Base-by-base conservation (phyloP, 257 asterid genomes). In the Capsicum chinense region DNA sequence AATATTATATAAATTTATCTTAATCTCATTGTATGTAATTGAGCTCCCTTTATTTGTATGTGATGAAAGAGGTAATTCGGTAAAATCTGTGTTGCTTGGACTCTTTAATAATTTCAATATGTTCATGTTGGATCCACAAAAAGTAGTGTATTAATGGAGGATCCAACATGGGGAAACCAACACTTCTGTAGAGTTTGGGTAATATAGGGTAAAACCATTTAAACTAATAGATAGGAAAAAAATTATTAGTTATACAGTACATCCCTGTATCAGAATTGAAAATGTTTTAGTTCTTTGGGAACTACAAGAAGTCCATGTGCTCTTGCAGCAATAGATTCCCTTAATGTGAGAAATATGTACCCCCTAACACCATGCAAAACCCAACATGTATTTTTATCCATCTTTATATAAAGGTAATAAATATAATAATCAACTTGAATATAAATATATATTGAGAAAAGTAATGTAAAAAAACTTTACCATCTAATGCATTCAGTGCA, bases 271-370 rank as follows among this genome's bases (percentile, higher is more conserved):
- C 39, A 5, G 39, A 47, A 11, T 47, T 58, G 5, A n/a, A 47
- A 47, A n/a, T 71, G 37, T 37, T 5, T 71, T n/a, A 71, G n/a
- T n/a, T 47, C n/a, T 71, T 71, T 19, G 11, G 33, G n/a, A 73
- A 26, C 58, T 76, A 76, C 26, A 26, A 52, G 26, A 76, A 54
- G 52, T 21, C n/a, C n/a, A 74, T 21, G 42, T 74, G 14, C 37
- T 74, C 80, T 74, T 3, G 44, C 60, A 74, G 80, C 60, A 74
- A 74, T 50, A 12, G 17, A 44, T 70, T 2, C 57, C 79, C 17
- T n/a, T 47, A 48, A 5, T 13, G 50, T 6, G 13, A 48, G 6
- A 13, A 19, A 7, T 50, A 1, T 6, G 10, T 19, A 19, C 19
- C 80, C 80, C 19, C 19, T 13, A 74, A 74, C 60, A 74, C 4